Conservation (phyloP, 2,329 filamentous ascomycete species). For the Parastagonospora nodorum region DNA sequence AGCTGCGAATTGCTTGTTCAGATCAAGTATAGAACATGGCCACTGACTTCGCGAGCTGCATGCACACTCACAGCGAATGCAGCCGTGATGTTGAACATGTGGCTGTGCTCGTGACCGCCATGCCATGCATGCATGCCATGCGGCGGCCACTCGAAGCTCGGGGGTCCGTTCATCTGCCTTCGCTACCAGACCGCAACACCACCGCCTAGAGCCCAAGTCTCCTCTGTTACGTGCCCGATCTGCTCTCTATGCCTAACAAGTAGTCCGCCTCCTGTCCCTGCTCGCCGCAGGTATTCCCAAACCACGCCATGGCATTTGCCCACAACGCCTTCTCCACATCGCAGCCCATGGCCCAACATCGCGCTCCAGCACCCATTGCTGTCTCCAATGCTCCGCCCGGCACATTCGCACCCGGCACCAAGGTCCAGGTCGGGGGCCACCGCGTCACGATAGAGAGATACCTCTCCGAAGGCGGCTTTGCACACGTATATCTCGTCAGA, state of each 20-base stretch:
- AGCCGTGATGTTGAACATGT: constrained; percentile 31
- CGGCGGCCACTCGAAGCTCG: constrained; percentile 2
- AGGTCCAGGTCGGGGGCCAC: constrained; percentile 93
- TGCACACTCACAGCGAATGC: neutral
- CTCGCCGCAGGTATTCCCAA: constrained; percentile 36
- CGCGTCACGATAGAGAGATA: constrained; percentile 95
- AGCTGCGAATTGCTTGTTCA: no score
- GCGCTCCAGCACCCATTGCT: constrained; percentile 34
- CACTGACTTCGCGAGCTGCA: no score
- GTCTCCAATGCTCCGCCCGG: constrained; percentile 59
- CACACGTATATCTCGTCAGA: constrained; percentile 96
- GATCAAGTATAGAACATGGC: no score
- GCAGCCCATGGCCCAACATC: constrained; percentile 18
- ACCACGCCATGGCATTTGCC: constrained; percentile 30
- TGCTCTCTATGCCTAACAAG: constrained; percentile 36
- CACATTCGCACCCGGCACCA: constrained; percentile 90
- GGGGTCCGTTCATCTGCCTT: neutral
- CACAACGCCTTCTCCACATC: neutral
- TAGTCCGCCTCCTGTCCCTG: constrained; percentile 37
- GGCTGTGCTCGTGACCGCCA: constrained; percentile 33
- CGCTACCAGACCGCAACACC: constrained; percentile 13
- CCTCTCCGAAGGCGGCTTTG: constrained; percentile 96
- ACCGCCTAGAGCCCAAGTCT: constrained; percentile 10
- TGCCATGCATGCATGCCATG: constrained; percentile 17
- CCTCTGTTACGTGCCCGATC: constrained; percentile 6